A percentile compares a stretch with the other conserved stretches of the same genome.
Evolutionary conservation across 1,284 basidiomycete species (phyloP).

Genomic region (Ustilago trichophora): DNA sequence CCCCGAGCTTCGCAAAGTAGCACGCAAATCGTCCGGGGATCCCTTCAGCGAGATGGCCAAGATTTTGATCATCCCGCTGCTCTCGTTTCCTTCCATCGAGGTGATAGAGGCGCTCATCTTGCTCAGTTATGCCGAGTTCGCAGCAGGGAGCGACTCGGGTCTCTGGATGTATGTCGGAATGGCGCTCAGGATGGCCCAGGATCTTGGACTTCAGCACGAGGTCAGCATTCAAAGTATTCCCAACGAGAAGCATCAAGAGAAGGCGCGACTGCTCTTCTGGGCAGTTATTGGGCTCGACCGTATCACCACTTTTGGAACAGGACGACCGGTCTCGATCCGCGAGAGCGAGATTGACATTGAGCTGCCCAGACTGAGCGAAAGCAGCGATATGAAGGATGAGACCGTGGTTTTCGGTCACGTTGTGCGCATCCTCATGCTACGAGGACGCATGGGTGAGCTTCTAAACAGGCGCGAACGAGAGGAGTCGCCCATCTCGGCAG

Average conservation of each 20-base stretch:
- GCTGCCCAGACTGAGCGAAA: slow-evolving; percentile 34
- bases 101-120: slow-evolving; percentile 56
- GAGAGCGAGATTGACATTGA: slow-evolving; percentile 54
- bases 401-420: slow-evolving; percentile 49
- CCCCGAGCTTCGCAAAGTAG: slow-evolving; percentile 40
- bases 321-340: slow-evolving; percentile 52
- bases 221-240: slow-evolving; percentile 50
- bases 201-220: slow-evolving; percentile 57
- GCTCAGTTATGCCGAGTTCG: slow-evolving; percentile 56
- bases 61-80: slow-evolving; percentile 57
- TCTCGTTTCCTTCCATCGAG: slow-evolving; percentile 56
- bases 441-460: slow-evolving; percentile 57
- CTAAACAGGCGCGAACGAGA: slow-evolving; percentile 49
- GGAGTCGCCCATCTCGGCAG: slow-evolving; percentile 24
- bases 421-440: slow-evolving; percentile 46
- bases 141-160: slow-evolving; percentile 53
- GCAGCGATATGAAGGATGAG: slow-evolving; percentile 44
- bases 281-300: slow-evolving; percentile 53
- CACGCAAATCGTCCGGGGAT: slow-evolving; percentile 52
- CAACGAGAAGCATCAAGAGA: slow-evolving; percentile 50
- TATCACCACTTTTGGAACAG: slow-evolving; percentile 58
- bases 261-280: slow-evolving; percentile 53
- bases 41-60: slow-evolving; percentile 61
- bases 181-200: slow-evolving; percentile 55
- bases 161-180: slow-evolving; percentile 61